Evolutionary conservation across 495 filamentous ascomycete genomes (phyloP), one percentile per base, ranked within the genome.

Genomic region (Usnea hakonensis): DNA sequence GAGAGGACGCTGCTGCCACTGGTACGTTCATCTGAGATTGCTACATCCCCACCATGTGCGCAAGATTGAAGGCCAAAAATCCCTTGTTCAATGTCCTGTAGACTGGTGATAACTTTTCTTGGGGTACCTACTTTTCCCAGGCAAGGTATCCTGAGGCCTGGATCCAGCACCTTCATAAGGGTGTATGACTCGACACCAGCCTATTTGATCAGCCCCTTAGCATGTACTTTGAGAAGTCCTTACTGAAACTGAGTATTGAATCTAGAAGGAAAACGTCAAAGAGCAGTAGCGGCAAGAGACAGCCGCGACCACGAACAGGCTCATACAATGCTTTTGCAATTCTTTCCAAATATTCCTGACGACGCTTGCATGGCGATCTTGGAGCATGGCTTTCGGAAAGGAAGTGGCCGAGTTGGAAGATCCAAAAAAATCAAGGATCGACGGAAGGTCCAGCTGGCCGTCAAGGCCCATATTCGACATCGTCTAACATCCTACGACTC

Each of bases 381-480:
- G 21, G 37, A 30, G 28, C 62, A 64, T 36, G 62, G 57, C 37
- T 64, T 64, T 37, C 48, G 35, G 44, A 64, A 64, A 32, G 62
- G 57, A 23, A 64, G 56, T 28, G 48, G 62, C 30, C 37, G 55
- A 8, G 56, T 60, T 17, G 55, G 56, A 11, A 23, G 56, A 28
- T 32, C 57, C 37, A n/a, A 14, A 41, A 54, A 14, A 8, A 28
- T 64, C 6, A 17, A 59, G 14, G 40, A 44, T 37, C 30, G 55
- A 21, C 5, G 43, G 17, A 37, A 57, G 9, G 37, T 60, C 30
- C 37, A 44, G 65, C 80, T 95, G 52, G 91, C 91, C 5, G 88
- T 90, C 16, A 80, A 87, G 67, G 90, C 91, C 54, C 89, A 93
- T 71, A 89, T 95, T 65, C 83, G 91, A 41, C 91, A 96, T 70